These are phyloP conservation scores for Malassezia sympodialis DNA, from an alignment of 1,284 basidiomycete species.

Conservation along the genomic window DNA sequence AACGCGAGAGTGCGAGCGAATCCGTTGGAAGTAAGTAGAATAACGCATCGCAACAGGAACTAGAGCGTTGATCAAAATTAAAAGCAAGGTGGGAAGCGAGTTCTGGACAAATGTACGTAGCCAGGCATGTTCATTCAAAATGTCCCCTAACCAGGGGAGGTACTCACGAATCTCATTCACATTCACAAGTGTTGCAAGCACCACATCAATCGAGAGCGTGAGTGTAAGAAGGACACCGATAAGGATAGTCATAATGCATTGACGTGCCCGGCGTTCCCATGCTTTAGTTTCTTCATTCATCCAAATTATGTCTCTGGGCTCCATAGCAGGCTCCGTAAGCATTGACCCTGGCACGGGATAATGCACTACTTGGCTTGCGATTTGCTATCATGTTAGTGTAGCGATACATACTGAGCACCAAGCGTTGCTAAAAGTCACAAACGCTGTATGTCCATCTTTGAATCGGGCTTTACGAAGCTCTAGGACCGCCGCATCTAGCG, in stretches of 20 bases:
- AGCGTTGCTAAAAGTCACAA: constrained; percentile 94
- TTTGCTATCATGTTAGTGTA: constrained; percentile 54
- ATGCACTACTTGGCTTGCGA: constrained; percentile 76
- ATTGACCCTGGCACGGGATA: constrained; percentile 39
- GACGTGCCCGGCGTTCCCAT: constrained; percentile 38
- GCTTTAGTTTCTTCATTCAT: constrained; percentile 63
- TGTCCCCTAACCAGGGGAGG: constrained; percentile 64
- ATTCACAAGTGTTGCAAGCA: constrained; percentile 71
- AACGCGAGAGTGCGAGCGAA: constrained; percentile 75
- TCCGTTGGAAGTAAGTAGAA: constrained; percentile 71
- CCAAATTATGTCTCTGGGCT: constrained; percentile 94
- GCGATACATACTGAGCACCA: constrained; percentile 57
- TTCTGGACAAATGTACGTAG: constrained; percentile 82
- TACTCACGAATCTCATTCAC: constrained; percentile 83
- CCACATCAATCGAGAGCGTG: constrained; percentile 48
- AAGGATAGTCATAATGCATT: constrained; percentile 51
- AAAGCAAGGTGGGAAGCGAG: constrained; percentile 75
- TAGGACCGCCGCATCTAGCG: constrained; percentile 30
- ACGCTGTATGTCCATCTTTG: constrained; percentile 63
- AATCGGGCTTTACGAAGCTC: constrained; percentile 24
- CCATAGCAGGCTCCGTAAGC: constrained; percentile 58
- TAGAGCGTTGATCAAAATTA: constrained; percentile 78
- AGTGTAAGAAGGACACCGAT: constrained; percentile 58
- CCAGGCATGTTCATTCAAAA: constrained; percentile 70
- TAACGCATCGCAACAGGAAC: constrained; percentile 83